Evolutionary conservation across 345 rosid species (phyloP).

Genomic region (Salix purpurea): DNA sequence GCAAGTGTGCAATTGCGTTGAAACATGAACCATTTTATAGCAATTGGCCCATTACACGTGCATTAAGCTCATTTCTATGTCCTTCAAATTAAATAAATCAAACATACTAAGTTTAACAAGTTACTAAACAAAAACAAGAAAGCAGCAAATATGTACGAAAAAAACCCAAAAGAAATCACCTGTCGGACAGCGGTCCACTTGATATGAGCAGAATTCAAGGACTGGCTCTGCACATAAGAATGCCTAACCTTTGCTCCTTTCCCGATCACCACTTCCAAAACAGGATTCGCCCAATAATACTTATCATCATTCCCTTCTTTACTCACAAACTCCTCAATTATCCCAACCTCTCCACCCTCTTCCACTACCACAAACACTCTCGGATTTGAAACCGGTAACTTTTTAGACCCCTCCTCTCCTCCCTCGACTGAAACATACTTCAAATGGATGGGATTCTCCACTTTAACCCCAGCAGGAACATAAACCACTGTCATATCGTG

Average conservation of each 20-base stretch:
- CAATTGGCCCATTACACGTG: not conserved
- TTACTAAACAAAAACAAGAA: not conserved
- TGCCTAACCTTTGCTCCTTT: conserved; percentile 65
- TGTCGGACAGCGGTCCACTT: conserved; percentile 88
- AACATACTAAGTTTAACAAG: not conserved
- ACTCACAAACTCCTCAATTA: conserved; percentile 68
- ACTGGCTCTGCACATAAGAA: conserved; percentile 82
- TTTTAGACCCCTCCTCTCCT: conserved; percentile 47
- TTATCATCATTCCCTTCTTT: conserved; percentile 38
- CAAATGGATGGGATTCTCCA: conserved; percentile 60
- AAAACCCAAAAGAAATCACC: conserved; percentile 35
- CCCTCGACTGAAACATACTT: conserved; percentile 66
- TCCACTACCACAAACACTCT: conserved; percentile 76
- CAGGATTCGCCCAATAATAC: conserved; percentile 78
- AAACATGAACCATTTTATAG: not conserved
- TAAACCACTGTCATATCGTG: conserved; percentile 79
- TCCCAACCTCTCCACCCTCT: conserved; percentile 73
- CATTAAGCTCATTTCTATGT: not conserved
- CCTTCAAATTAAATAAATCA: not conserved
- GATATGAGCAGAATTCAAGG: conserved; percentile 64
- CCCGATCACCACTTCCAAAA: conserved; percentile 55
- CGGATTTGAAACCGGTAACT: conserved; percentile 80
- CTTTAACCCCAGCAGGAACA: conserved; percentile 73
- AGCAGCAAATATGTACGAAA: not conserved
- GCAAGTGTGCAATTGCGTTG: not conserved